A percentile compares a stretch with the other conserved stretches of the same genome.
Conservation (phyloP, 164 flowering plant genomes). For the Echeveria elegans region DNA sequence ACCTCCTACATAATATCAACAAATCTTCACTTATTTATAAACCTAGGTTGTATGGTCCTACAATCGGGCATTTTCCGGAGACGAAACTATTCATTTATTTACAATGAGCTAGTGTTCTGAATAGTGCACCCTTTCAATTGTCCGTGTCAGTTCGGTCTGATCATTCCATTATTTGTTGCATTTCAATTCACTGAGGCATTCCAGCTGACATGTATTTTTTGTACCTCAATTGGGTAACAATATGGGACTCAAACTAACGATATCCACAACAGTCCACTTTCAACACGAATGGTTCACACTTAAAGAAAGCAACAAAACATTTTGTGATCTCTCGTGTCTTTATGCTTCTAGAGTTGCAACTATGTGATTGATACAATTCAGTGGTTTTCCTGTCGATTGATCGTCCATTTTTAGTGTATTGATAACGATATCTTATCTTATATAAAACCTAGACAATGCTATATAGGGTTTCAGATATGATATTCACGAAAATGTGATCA, state of each 20-base stretch:
- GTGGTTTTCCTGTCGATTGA: not conserved
- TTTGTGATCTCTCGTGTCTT: not conserved
- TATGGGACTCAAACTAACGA: conserved; percentile 13
- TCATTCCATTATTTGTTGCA: not conserved
- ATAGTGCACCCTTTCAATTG: not conserved
- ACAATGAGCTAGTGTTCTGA: no score
- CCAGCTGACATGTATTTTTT: not conserved
- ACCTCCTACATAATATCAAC: no score
- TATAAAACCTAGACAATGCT: not conserved
- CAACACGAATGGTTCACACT: conserved; percentile 27
- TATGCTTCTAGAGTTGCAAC: conserved; percentile 7
- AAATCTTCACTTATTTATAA: no score
- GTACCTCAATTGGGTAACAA: not conserved
- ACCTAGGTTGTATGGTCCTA: no score
- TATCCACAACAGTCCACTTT: conserved; percentile 32
- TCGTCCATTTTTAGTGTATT: not conserved
- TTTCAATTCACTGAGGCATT: not conserved
- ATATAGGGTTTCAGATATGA: not conserved
- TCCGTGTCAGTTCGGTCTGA: not conserved
- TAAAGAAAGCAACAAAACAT: conserved; percentile 36
- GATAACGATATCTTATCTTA: not conserved
- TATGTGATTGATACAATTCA: conserved; percentile 4
- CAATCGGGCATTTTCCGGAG: no score
- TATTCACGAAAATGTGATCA: no score
- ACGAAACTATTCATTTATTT: no score